Base-by-base conservation (phyloP, 2,329 filamentous ascomycete species). In the Lecanicillium sp. region DNA sequence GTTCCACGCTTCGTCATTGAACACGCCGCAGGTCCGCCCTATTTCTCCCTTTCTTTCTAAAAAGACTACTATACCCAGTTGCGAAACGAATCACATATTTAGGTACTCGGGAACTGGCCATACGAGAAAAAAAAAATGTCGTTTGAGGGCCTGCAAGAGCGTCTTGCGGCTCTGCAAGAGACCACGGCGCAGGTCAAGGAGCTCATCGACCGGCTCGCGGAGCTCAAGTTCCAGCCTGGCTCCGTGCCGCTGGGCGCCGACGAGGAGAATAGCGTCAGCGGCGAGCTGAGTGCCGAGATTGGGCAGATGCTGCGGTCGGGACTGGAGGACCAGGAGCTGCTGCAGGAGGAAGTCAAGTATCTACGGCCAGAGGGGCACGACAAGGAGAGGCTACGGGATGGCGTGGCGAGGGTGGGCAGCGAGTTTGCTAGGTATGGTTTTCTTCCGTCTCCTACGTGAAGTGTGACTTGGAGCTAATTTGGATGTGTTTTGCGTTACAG, bases 261-360 rank as follows among this genome's bases (percentile, higher is more conserved):
- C 37, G 66, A 69, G 15, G 72, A 74, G 36, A 65, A 65, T 43
- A 71, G 72, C 45, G 68, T 72, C 27, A 77, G 82, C 40, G 59
- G 81, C 15, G 88, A 95, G 61, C 74, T 96, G 25, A 77, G 79
- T 47, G 71, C 77, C 17, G 88, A 96, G 58, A 94, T 96, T 46
- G 80, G 83, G 48, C 79, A 86, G 52, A 74, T 75, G 14, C 62
- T 96, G 44, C 82, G 86, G 49, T 81, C 85, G 41, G 77, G 84
- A 36, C 81, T 94, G 51, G 87, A 94, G 46, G 87, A 94, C 43
- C 74, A 92, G 47, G 89, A 94, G 58, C 61, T 92, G 14, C 56
- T 96, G 25, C 70, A 69, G 34, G 87, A 92, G 55, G 88, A 95
- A 52, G 72, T 87, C 19, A 75, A 84, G 44, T 87, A 87, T 50